Conservation (phyloP, 2,329 filamentous ascomycete species). For the Pseudopithomyces chartarum region DNA sequence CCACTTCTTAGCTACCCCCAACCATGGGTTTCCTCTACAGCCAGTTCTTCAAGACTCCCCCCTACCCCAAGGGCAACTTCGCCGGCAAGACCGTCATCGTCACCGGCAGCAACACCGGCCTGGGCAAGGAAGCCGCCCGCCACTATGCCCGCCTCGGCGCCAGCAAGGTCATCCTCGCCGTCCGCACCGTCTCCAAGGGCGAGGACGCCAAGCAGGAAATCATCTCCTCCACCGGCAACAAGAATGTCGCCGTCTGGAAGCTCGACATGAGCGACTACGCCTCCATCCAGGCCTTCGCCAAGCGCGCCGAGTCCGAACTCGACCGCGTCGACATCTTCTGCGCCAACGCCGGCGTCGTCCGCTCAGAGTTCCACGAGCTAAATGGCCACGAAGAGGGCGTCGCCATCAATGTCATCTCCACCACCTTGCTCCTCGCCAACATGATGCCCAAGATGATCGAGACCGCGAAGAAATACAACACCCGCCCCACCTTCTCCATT, state of each 20-base stretch:
- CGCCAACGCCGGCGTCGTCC: conserved; percentile 17
- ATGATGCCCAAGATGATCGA: too few species aligned
- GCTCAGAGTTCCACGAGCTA: conserved; percentile 9
- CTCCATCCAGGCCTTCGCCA: conserved; percentile 4
- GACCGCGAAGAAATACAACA: too few species aligned
- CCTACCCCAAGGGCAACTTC: conserved; percentile 7
- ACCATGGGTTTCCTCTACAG: conserved; percentile 41
- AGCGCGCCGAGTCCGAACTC: conserved; percentile 8
- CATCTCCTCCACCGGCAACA: conserved; percentile 14
- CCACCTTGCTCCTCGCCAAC: conserved; percentile 22
- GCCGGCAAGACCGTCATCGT: conserved; percentile 44
- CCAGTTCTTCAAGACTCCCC: conserved; percentile 45
- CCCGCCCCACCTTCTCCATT: too few species aligned
- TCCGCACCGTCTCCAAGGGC: conserved; percentile 35
- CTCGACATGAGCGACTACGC: conserved; percentile 8
- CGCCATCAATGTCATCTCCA: conserved; percentile 27
- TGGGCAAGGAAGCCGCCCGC: conserved; percentile 37
- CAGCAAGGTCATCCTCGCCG: conserved; percentile 36
- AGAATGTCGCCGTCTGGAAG: conserved; percentile 11
- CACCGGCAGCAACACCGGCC: conserved; percentile 42
- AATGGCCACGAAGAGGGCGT: conserved; percentile 33
- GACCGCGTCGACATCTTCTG: conserved; percentile 17
- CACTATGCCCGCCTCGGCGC: conserved; percentile 31
- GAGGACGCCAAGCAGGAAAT: conserved; percentile 32
- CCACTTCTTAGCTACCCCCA: background rate